Evolutionary conservation across 345 rosid species (phyloP), one percentile per base, ranked within the genome.

Genomic region (Firmiana major): DNA sequence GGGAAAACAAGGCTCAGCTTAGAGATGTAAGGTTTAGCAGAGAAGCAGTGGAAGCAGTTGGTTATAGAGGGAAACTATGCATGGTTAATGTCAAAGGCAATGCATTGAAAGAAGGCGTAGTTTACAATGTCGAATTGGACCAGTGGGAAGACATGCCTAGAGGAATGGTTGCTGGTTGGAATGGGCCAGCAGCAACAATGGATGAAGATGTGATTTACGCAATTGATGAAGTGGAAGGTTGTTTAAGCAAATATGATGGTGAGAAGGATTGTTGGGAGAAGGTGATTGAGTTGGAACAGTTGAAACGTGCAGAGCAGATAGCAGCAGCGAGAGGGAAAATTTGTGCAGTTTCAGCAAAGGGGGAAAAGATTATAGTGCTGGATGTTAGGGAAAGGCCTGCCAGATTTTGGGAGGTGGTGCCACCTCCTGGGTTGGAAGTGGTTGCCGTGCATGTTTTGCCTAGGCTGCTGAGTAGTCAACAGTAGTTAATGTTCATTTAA

Each of bases 111-210:
- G 90, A 87, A 77, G 88, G 90, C 22, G 77, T 45, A 1, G 73
- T 86, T 36, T 88, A 83, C 82, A 79, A 88, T 74, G 81, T 79
- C 54, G 78, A 74, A 26, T 19, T 0, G 0, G 83, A 81, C 68
- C 51, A n/a, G 42, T 88, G 91, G 91, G 82, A 74, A 55, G 54
- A 75, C 15, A 88, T 88, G 88, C 84, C 91, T 11, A 66, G 21
- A 9, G 90, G 86, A 16, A 85, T 89, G 93, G 1, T 83, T 6
- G 87, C 59, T 5, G 91, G 93, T 2, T 89, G 90, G 90, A 86
- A 60, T 3, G 88, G 90, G 21, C 89, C 89, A 3, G 88, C 84
- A 55, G 85, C 84, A 68, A 46, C 85, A 22, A 84, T 80, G 81
- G 65, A 81, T 7, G 89, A 87, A 53, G 86, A 85, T 21, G 80